These are phyloP conservation scores for Theileria sp. DNA, from an alignment of 169 alveolate species.

Conservation along the genomic window DNA sequence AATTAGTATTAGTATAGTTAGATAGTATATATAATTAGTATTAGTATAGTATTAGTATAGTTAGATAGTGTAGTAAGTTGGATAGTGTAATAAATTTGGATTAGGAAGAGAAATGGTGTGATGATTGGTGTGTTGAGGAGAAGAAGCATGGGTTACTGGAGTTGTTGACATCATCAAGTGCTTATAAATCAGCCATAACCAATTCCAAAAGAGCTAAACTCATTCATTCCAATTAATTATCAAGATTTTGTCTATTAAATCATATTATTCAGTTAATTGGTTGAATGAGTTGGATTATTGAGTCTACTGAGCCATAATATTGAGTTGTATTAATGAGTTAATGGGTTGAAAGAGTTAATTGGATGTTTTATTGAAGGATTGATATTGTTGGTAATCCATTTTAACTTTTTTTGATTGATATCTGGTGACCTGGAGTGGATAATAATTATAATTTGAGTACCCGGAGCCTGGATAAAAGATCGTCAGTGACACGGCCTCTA, in stretches of 20 bases:
- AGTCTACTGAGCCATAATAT: too few species aligned
- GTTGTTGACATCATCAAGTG: constrained; percentile 50
- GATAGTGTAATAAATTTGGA: too few species aligned
- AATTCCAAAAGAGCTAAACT: constrained; percentile 44
- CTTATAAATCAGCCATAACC: constrained; percentile 53
- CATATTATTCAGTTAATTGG: background rate
- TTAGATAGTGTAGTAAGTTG: background rate
- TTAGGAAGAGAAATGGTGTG: constrained; percentile 16
- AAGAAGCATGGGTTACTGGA: constrained; percentile 30
- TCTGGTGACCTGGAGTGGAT: constrained; percentile 48
- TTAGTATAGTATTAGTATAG: background rate
- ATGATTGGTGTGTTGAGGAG: constrained; percentile 21
- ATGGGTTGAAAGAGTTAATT: too few species aligned
- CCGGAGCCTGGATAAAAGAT: constrained; percentile 15
- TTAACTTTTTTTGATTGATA: constrained; percentile 53
- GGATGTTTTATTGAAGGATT: background rate
- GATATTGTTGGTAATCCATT: constrained; percentile 30
- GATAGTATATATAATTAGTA: too few species aligned
- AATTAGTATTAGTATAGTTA: too few species aligned
- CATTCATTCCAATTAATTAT: constrained; percentile 7
- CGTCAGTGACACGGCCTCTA: constrained; percentile 17
- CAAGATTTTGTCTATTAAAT: too few species aligned
- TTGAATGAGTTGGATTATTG: background rate
- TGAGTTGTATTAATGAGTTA: background rate
- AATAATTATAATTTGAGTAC: constrained; percentile 12